These are phyloP conservation scores for Physcomitrellopsis africana DNA, from an alignment of 225 moss, liverwort and hornwort species.

Conservation along the genomic window DNA sequence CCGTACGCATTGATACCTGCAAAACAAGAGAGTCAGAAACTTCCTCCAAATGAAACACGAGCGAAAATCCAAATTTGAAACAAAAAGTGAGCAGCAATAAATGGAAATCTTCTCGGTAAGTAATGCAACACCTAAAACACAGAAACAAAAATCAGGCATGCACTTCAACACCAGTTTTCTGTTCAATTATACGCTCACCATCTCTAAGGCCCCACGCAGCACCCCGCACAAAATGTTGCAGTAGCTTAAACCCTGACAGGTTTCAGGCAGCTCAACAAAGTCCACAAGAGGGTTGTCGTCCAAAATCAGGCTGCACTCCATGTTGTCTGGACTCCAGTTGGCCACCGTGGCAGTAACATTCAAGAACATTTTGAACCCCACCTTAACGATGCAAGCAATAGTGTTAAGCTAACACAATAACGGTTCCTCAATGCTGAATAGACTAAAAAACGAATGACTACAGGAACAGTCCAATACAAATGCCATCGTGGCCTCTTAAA, in stretches of 20 bases:
- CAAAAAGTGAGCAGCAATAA: background rate
- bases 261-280: slow-evolving; percentile 98
- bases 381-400: slow-evolving; percentile 50
- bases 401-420: slow-evolving; percentile 30
- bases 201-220: slow-evolving; percentile 93
- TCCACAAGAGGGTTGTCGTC: slow-evolving; percentile 98
- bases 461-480: slow-evolving; percentile 10
- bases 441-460: background rate
- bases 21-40: slow-evolving; percentile 19
- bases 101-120: background rate
- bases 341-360: slow-evolving; percentile 88
- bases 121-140: background rate
- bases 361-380: slow-evolving; percentile 98
- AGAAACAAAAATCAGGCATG: background rate
- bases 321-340: slow-evolving; percentile 92
- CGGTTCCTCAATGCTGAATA: no score
- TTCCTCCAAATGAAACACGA: background rate
- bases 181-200: slow-evolving; percentile 52
- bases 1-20: slow-evolving; percentile 98
- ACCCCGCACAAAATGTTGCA: slow-evolving; percentile 99
- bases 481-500: slow-evolving; percentile 19
- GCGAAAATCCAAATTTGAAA: background rate
- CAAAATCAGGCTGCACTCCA: slow-evolving; percentile 96
- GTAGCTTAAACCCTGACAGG: slow-evolving; percentile 94
- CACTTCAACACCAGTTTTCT: slow-evolving; percentile 1